Conservation (phyloP, 345 rosid species). For the Salix udensis region DNA sequence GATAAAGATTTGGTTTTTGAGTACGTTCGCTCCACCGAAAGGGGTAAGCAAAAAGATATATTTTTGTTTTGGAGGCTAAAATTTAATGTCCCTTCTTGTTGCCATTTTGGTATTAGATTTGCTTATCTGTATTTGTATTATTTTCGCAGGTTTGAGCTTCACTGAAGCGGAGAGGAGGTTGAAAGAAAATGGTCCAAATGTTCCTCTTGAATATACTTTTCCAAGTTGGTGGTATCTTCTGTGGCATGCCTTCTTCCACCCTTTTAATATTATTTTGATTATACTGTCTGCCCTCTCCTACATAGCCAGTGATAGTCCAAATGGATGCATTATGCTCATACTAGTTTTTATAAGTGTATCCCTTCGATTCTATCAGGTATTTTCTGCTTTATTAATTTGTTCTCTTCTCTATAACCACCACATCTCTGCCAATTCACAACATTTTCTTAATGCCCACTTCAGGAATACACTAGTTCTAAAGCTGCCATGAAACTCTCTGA, state of each 20-base stretch:
- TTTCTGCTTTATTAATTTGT: not conserved
- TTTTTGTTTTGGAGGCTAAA: slow-evolving; percentile 13
- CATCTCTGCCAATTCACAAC: not conserved
- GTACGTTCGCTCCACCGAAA: slow-evolving; percentile 68
- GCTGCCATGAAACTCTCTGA: slow-evolving; percentile 75
- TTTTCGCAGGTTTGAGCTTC: slow-evolving; percentile 54
- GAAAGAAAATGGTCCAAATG: slow-evolving; percentile 59
- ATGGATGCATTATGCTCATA: slow-evolving; percentile 61
- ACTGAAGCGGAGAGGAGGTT: slow-evolving; percentile 64
- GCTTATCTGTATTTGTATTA: not conserved
- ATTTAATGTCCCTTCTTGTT: not conserved
- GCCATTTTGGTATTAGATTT: not conserved
- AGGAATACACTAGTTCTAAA: slow-evolving; percentile 69
- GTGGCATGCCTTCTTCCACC: slow-evolving; percentile 68
- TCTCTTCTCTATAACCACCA: not conserved
- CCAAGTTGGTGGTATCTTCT: slow-evolving; percentile 64
- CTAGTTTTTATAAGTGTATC: slow-evolving; percentile 60
- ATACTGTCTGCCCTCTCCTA: slow-evolving; percentile 58
- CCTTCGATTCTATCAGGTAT: slow-evolving; percentile 63
- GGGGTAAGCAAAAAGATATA: slow-evolving; percentile 33
- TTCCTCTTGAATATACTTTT: slow-evolving; percentile 43
- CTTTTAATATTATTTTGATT: slow-evolving; percentile 62
- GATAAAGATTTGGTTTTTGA: slow-evolving; percentile 53
- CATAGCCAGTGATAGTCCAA: slow-evolving; percentile 56
- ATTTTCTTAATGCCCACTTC: slow-evolving; percentile 9